Conservation (phyloP, 345 rosid genomes). For the Salix caprea region DNA sequence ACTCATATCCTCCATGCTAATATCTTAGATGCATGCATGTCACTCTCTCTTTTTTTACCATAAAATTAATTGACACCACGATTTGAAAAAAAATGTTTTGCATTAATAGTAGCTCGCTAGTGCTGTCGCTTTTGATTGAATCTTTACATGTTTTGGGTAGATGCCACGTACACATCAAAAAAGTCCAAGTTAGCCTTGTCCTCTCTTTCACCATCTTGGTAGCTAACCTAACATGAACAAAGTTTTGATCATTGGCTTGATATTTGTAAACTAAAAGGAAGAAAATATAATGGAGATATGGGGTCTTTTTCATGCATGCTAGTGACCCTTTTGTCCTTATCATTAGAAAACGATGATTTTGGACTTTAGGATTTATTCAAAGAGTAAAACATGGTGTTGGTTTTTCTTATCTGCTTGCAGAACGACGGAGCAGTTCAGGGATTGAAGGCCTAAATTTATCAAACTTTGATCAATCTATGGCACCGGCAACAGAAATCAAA, state of each 20-base stretch:
- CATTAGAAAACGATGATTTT: constrained; percentile 20
- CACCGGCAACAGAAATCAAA: constrained; percentile 48
- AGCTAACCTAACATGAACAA: constrained; percentile 48
- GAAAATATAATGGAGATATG: neutral
- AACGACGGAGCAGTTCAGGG: constrained; percentile 51
- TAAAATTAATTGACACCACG: neutral
- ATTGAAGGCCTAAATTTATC: constrained; percentile 74
- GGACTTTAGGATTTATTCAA: constrained; percentile 4
- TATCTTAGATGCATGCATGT: neutral
- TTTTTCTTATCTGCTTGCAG: constrained; percentile 33
- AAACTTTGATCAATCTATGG: constrained; percentile 48
- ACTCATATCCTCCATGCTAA: neutral
- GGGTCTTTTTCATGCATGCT: constrained; percentile 4
- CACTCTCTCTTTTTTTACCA: neutral
- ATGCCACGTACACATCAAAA: constrained; percentile 15
- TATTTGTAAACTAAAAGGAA: constrained; percentile 7
- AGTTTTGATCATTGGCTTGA: constrained; percentile 11
- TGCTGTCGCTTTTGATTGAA: constrained; percentile 2
- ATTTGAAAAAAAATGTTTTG: too few species aligned
- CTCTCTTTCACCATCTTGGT: constrained; percentile 27
- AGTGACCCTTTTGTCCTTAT: constrained; percentile 19
- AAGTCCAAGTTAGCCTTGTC: constrained; percentile 17
- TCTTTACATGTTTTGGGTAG: neutral
- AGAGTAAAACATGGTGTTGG: constrained; percentile 6
- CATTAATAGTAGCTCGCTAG: neutral